Percentiles rank a stretch among this genome's conserved stretches.
Evolutionary conservation across 345 rosid genomes (phyloP).

Genomic region (Pseudoturritis turrita): DNA sequence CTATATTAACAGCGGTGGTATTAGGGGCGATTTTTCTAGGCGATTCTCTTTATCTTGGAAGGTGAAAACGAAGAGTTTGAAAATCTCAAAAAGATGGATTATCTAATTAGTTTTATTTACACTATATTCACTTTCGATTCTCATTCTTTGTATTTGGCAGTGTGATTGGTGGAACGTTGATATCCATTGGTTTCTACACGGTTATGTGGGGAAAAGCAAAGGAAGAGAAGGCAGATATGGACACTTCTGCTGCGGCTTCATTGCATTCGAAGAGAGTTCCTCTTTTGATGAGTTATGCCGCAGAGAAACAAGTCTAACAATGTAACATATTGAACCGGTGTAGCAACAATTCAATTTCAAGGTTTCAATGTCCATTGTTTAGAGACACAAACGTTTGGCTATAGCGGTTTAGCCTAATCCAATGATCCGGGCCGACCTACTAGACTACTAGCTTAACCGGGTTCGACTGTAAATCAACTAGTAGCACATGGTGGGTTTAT

Average conservation of each 20-base stretch:
- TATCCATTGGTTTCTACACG: conserved; percentile 64
- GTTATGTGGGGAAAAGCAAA: conserved; percentile 86
- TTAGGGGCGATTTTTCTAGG: conserved; percentile 62
- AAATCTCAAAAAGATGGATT: background rate
- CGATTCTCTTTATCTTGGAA: conserved; percentile 61
- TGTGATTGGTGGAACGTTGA: conserved; percentile 56
- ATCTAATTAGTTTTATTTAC: background rate
- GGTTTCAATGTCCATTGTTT: background rate
- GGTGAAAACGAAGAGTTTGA: conserved; percentile 29
- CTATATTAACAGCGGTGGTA: conserved; percentile 56
- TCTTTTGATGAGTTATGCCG: conserved; percentile 40
- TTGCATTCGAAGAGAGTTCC: conserved; percentile 42
- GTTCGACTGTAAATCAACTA: background rate
- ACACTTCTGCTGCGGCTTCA: background rate
- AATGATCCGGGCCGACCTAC: background rate
- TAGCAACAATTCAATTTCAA: background rate
- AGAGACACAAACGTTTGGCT: background rate
- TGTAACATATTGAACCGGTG: background rate
- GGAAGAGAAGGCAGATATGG: conserved; percentile 43
- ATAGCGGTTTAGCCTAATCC: background rate
- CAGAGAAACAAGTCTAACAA: conserved; percentile 32
- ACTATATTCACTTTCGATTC: background rate
- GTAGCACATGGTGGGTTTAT: background rate
- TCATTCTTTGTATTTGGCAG: conserved; percentile 33
- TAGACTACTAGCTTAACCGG: background rate